Evolutionary conservation across 225 moss, liverwort and hornwort genomes (phyloP), one percentile per base, ranked within the genome.

Genomic region (Takakia lepidozioides): DNA sequence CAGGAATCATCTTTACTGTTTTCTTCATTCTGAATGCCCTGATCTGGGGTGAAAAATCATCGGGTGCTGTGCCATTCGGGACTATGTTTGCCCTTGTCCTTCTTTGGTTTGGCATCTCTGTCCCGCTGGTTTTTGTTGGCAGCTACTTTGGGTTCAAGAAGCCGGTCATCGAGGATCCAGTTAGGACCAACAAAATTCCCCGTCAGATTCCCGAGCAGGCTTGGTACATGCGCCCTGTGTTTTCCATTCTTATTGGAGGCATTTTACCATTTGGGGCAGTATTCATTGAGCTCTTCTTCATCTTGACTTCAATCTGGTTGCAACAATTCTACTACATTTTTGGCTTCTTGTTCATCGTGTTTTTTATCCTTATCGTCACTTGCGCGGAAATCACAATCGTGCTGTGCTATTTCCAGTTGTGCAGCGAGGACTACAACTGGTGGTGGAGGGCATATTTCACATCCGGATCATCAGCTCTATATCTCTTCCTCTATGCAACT

Each of bases 371-470:
- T 41, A 73, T 78, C 8, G 78, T 78, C 10, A 78, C 78, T 9
- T 78, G 78, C 46, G 78, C 78, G 28, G 78, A 78, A 51, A 78
- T 78, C 50, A 78, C 78, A 5, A 78, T 78, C 19, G 78, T 78
- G 28, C 63, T 78, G 9, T 72, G 78, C 68, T 78, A 78, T 72
- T 78, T 78, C 65, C 78, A 78, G 63, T 49, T 78, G 21, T 78
- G 78, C 24, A 78, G 78, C 49, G 78, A 78, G 57, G 78, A 78
- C 43, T 78, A 78, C 43, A 68, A 78, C 40, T 78, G 78, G 78
- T 78, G 78, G 72, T 78, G 78, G 78, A 72, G 78, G 49, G 72
- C 78, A 0, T 78, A 78, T 58, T 43, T 78, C 18, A 78, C 78
- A 15, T 72, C 78, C 1, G 78, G 78, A 35, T 78, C 78, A 22